phyloP scores from a whole-genome alignment of 768 basidiomycete species.

The Roridomyces roridus region DNA sequence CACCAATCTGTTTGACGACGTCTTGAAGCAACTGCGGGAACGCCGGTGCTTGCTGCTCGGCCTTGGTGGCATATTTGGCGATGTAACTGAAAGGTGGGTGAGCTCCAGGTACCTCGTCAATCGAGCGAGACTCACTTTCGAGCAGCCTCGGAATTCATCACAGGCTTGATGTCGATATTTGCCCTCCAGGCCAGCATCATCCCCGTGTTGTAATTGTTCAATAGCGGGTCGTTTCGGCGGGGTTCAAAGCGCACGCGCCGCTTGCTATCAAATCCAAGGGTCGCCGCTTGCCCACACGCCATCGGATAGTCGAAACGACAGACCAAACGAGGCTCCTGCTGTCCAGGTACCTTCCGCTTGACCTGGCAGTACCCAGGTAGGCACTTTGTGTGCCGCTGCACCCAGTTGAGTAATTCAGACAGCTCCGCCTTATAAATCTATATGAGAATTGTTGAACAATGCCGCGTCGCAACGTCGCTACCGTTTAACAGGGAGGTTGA shows the following conservation, averaged over 20 bases:
- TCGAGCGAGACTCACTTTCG: not conserved
- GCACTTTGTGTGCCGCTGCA: conserved; percentile 30
- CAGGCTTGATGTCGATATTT: conserved; percentile 27
- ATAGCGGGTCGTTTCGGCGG: conserved; percentile 21
- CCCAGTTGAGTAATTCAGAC: conserved; percentile 19
- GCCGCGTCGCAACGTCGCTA: too few relatives aligned
- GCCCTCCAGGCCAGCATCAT: conserved; percentile 27
- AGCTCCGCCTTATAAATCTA: conserved; percentile 15
- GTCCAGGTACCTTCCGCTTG: conserved; percentile 25
- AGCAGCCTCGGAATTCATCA: conserved; percentile 23
- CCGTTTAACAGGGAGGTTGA: too few relatives aligned
- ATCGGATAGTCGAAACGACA: conserved; percentile 27
- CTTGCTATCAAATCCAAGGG: not conserved
- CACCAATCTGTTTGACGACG: conserved; percentile 1
- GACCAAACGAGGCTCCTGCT: conserved; percentile 8
- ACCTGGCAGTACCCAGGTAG: conserved; percentile 31
- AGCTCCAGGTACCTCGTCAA: not conserved
- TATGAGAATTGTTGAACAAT: too few relatives aligned
- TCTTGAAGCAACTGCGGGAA: conserved; percentile 19
- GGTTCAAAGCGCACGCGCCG: not conserved
- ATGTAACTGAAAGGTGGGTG: conserved; percentile 4
- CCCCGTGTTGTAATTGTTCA: conserved; percentile 25
- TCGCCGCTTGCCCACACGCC: not conserved
- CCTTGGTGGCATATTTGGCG: conserved; percentile 17
- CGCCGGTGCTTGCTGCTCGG: conserved; percentile 14